Evolutionary conservation across 2,329 filamentous ascomycete genomes (phyloP), one percentile per base, ranked within the genome.

Genomic region (Arthrinium puccinioides): DNA sequence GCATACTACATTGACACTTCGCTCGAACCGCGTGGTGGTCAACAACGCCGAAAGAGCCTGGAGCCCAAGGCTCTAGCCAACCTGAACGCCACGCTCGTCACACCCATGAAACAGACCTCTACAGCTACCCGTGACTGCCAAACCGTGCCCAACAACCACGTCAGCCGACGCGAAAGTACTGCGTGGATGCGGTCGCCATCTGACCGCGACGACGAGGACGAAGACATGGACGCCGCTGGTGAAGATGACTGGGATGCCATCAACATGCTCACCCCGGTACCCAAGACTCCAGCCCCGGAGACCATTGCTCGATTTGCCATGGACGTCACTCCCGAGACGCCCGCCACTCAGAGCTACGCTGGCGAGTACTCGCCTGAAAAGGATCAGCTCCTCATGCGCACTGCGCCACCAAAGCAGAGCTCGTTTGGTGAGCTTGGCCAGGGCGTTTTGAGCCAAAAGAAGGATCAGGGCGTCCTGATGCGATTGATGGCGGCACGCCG

Each of bases 1-100:
- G 67, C 75, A 0, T 90, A 87, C 56, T 68, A 72, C 31, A 75
- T 89, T 30, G 82, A 88, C 57, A 78, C 78, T 21, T 69, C 72
- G 2, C 63, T 79, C 29, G 62, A 84, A 23, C 82, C 84, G 14
- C 80, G 84, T 2, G 82, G 83, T 14, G 82, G 82, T 8, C 74
- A 73, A 34, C 79, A 83, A 38, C 77, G 84, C 35, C 75, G 85
- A 37, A 88, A 87, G 69, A 86, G 79, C 48, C 89, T 90, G 82
- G 84, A 88, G 56, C 84, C 85, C 10, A 78, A 73, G 47, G 74
- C 79, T 2, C 61, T 88, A 16, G 72, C 76, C 39, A 86, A 87
- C 48, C 54, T 77, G 43, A 86, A 87, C 44, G 81, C 81, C 30
- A 78, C 69, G 2, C 63, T 84, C 0, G 64, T 82, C 18, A 63